phyloP scores from a whole-genome alignment of 2,329 filamentous ascomycete species.

The Macroventuria anomochaeta region DNA sequence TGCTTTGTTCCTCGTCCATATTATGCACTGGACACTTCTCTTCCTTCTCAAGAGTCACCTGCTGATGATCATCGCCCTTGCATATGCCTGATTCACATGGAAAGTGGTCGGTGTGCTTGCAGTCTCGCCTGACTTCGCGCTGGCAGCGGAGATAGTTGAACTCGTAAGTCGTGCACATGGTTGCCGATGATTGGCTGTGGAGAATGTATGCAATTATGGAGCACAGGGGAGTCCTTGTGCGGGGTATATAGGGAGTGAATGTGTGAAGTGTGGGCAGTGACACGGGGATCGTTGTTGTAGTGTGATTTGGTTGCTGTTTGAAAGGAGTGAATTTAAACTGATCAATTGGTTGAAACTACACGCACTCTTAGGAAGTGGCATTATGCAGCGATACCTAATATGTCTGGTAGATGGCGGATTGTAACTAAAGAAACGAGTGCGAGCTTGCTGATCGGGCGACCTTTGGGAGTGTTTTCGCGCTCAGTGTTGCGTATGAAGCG shows the following conservation, averaged over 20 bases:
- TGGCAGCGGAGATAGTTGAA: slow-evolving; percentile 1
- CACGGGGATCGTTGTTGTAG: not conserved
- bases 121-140: not conserved
- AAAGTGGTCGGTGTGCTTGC: not conserved
- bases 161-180: slow-evolving; percentile 1
- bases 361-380: not conserved
- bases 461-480: too few species aligned
- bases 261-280: not conserved
- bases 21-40: not conserved
- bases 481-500: too few species aligned
- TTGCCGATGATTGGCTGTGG: not conserved
- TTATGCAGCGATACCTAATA: not conserved
- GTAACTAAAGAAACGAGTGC: too few species aligned
- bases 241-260: not conserved
- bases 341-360: not conserved
- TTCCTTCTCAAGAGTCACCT: not conserved
- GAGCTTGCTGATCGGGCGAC: too few species aligned
- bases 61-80: not conserved
- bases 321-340: not conserved
- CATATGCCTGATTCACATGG: slow-evolving; percentile 1
- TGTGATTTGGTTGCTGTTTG: not conserved
- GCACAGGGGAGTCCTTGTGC: not conserved
- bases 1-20: not conserved
- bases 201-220: not conserved
- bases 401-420: too few species aligned